A percentile compares a stretch with the other conserved stretches of the same genome.
These are phyloP conservation scores for Trichoderma oligosporum DNA, from an alignment of 2,329 filamentous ascomycete genomes.

Conservation along the genomic window DNA sequence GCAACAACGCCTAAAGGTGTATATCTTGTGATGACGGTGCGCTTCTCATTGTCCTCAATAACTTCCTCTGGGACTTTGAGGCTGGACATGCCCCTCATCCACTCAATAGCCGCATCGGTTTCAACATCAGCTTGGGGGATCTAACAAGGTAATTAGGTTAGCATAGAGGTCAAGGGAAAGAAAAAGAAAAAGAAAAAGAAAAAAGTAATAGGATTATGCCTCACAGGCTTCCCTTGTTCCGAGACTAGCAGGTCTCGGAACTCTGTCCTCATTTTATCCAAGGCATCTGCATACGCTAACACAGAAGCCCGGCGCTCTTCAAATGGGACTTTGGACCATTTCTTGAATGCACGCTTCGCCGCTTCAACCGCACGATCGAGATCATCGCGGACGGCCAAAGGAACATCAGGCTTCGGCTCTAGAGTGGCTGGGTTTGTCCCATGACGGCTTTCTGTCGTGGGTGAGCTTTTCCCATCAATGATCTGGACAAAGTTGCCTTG, in stretches of 20 bases:
- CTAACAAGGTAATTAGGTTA: not conserved
- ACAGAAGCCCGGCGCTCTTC: slow-evolving; percentile 27
- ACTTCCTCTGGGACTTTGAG: slow-evolving; percentile 36
- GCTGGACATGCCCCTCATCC: slow-evolving; percentile 29
- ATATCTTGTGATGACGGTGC: slow-evolving; percentile 20
- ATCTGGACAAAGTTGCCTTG: slow-evolving; percentile 16
- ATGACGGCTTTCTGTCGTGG: slow-evolving; percentile 22
- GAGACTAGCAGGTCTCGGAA: slow-evolving; percentile 24
- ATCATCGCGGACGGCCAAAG: slow-evolving; percentile 28
- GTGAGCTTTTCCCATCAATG: slow-evolving; percentile 26
- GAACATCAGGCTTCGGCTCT: slow-evolving; percentile 31
- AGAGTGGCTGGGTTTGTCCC: slow-evolving; percentile 32
- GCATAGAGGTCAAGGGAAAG: not conserved
- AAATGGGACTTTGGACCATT: slow-evolving; percentile 28
- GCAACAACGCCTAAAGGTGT: slow-evolving; percentile 39
- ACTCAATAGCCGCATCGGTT: slow-evolving; percentile 23
- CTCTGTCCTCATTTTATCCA: slow-evolving; percentile 25
- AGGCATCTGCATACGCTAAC: slow-evolving; percentile 27
- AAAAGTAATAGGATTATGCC: too few species aligned
- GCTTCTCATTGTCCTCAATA: slow-evolving; percentile 33
- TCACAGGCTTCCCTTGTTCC: slow-evolving; percentile 29
- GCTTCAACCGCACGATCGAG: slow-evolving; percentile 30
- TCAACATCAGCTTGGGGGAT: slow-evolving; percentile 21
- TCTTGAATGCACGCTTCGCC: slow-evolving; percentile 28
- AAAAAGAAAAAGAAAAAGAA: too few species aligned